phyloP scores from a whole-genome alignment of 2,329 filamentous ascomycete genomes.

The Hypomyces perniciosus region DNA sequence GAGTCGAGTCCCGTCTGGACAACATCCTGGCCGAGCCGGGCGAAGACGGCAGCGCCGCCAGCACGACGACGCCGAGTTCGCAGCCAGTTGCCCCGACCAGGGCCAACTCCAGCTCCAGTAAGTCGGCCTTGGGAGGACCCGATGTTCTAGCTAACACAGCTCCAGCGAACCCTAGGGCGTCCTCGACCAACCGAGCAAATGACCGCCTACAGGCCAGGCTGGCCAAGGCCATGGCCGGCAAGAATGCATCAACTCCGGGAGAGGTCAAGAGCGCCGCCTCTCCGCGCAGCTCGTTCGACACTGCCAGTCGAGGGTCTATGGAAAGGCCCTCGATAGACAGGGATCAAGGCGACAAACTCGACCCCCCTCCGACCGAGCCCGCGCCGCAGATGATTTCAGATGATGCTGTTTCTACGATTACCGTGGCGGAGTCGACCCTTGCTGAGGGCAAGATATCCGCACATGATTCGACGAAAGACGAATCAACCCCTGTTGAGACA shows the following conservation, averaged over 20 bases:
- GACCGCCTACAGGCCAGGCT: constrained; percentile 85
- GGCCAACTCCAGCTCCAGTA: constrained; percentile 23
- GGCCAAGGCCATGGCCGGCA: constrained; percentile 78
- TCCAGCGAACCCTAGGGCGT: constrained; percentile 51
- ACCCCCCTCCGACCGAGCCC: constrained; percentile 12
- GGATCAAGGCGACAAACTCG: constrained; percentile 16
- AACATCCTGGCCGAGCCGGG: constrained; percentile 78
- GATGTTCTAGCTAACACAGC: neutral
- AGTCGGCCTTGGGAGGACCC: neutral
- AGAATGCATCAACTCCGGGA: constrained; percentile 36
- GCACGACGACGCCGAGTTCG: neutral
- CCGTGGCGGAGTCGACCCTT: neutral
- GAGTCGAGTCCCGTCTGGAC: constrained; percentile 88
- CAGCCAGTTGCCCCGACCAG: constrained; percentile 18
- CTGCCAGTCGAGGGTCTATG: constrained; percentile 21
- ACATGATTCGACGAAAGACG: neutral
- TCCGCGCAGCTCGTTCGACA: constrained; percentile 33
- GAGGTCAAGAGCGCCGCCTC: constrained; percentile 39
- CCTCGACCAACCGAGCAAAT: constrained; percentile 46
- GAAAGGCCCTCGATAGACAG: constrained; percentile 26
- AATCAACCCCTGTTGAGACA: neutral
- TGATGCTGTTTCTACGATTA: neutral
- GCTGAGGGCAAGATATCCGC: neutral
- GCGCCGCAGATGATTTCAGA: neutral
- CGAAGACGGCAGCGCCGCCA: constrained; percentile 23